These are phyloP conservation scores for Scheffersomyces quercinus DNA, from an alignment of 1,139 yeast species.

Conservation along the genomic window DNA sequence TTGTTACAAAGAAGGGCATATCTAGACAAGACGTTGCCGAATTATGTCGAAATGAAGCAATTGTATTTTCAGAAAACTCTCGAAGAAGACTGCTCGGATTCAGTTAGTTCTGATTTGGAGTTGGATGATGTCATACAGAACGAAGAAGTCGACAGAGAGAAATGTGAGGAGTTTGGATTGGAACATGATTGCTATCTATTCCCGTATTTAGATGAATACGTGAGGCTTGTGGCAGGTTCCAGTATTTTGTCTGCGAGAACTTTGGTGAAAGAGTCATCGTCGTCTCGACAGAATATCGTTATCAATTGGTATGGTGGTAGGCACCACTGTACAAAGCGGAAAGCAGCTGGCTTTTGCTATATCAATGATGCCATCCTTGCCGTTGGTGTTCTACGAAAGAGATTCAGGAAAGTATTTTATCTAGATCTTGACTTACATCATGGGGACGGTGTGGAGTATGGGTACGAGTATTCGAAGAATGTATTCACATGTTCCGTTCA, in stretches of 20 bases:
- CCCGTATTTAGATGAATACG: conserved; percentile 52
- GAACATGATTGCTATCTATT: conserved; percentile 68
- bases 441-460: conserved; percentile 77
- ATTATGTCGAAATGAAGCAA: neutral
- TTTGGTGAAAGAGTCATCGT: conserved; percentile 14
- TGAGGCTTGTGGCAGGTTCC: conserved; percentile 55
- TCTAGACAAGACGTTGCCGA: conserved; percentile 2
- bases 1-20: conserved; percentile 25
- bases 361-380: conserved; percentile 66
- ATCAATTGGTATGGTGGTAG: conserved; percentile 83
- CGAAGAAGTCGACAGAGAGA: conserved; percentile 3
- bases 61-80: neutral
- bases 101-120: no score
- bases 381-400: conserved; percentile 46
- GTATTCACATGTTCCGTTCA: conserved; percentile 68
- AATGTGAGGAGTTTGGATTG: conserved; percentile 36
- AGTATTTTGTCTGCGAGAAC: conserved; percentile 52
- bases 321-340: conserved; percentile 61
- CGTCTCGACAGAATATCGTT: conserved; percentile 33
- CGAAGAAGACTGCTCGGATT: no score
- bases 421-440: conserved; percentile 76
- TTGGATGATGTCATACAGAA: conserved; percentile 1
- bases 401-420: conserved; percentile 54
- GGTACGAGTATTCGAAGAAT: conserved; percentile 56
- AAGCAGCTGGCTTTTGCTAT: conserved; percentile 75